Evolutionary conservation across 2,329 filamentous ascomycete species (phyloP).

Genomic region (Calonectria pteridis): DNA sequence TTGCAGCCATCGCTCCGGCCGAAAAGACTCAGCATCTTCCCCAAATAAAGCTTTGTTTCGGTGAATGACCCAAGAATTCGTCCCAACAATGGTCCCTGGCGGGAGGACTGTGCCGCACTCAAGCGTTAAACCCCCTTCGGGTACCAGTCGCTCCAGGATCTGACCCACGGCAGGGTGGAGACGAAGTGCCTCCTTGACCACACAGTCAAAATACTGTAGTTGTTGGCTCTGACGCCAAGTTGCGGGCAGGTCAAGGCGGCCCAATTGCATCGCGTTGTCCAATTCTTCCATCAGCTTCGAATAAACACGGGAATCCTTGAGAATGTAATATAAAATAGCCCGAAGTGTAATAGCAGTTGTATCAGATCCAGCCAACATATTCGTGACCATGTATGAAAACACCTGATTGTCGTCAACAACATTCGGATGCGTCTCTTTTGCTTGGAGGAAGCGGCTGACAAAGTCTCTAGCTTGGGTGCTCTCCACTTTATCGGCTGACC

Average conservation of each 20-base stretch:
- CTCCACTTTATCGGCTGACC: not conserved
- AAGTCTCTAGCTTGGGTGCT: not conserved
- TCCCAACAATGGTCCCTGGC: slow-evolving; percentile 6
- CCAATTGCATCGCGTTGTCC: not conserved
- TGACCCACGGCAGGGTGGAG: slow-evolving; percentile 23
- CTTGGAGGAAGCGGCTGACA: slow-evolving; percentile 32
- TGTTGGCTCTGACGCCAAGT: slow-evolving; percentile 2
- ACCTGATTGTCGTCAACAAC: slow-evolving; percentile 36
- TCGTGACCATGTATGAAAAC: slow-evolving; percentile 38
- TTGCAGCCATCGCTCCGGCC: not conserved
- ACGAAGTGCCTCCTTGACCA: slow-evolving; percentile 18
- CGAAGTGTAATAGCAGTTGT: slow-evolving; percentile 37
- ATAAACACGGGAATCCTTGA: slow-evolving; percentile 25
- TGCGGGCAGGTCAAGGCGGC: not conserved
- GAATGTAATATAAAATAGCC: slow-evolving; percentile 26
- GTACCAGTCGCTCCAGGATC: slow-evolving; percentile 15
- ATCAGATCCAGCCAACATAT: slow-evolving; percentile 35
- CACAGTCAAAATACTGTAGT: slow-evolving; percentile 17
- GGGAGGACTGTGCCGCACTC: slow-evolving; percentile 6
- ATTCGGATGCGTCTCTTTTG: slow-evolving; percentile 32
- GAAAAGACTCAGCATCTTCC: not conserved
- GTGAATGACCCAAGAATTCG: slow-evolving; percentile 9
- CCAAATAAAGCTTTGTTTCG: not conserved
- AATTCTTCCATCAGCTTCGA: slow-evolving; percentile 35
- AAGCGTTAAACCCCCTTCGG: not conserved